Conservation (phyloP, 2,329 filamentous ascomycete genomes). For the Colletotrichum salicis region DNA sequence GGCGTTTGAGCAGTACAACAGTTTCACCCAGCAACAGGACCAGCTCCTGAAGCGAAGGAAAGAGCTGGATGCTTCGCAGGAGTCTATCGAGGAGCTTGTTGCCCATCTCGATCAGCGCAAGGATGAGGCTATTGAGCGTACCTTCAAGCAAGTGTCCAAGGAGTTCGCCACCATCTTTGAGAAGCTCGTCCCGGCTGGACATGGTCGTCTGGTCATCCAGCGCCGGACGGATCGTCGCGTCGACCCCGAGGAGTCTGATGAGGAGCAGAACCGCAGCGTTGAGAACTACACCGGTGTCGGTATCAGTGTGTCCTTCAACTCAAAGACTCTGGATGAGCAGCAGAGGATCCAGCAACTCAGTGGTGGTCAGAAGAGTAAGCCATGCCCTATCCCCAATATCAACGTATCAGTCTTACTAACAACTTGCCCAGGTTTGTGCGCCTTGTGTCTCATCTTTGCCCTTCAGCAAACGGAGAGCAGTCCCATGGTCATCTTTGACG, state of each 20-base stretch:
- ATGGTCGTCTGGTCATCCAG: conserved; percentile 92
- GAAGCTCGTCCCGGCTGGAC: conserved; percentile 92
- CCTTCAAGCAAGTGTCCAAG: conserved; percentile 95
- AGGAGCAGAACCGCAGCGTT: conserved; percentile 75
- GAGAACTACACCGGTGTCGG: conserved; percentile 97
- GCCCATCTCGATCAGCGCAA: conserved; percentile 93
- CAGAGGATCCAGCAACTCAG: conserved; percentile 97
- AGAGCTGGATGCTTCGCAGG: conserved; percentile 87
- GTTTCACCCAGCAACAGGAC: conserved; percentile 92
- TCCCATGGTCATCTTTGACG: conserved; percentile 98
- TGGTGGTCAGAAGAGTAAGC: conserved; percentile 95
- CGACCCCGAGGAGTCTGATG: conserved; percentile 72
- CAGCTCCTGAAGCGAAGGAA: conserved; percentile 84
- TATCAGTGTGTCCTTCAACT: conserved; percentile 98
- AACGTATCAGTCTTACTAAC: conserved; percentile 34
- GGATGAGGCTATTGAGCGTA: conserved; percentile 97
- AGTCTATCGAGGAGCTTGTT: conserved; percentile 91
- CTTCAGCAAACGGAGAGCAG: conserved; percentile 97
- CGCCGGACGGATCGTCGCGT: conserved; percentile 80
- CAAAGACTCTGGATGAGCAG: conserved; percentile 93
- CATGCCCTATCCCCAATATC: neutral
- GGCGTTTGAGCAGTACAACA: conserved; percentile 98
- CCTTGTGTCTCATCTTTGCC: conserved; percentile 97
- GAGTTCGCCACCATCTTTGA: conserved; percentile 95
- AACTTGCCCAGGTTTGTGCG: conserved; percentile 77